These are phyloP conservation scores for Scutellaria galericulata DNA, from an alignment of 257 asterid species.

Conservation along the genomic window DNA sequence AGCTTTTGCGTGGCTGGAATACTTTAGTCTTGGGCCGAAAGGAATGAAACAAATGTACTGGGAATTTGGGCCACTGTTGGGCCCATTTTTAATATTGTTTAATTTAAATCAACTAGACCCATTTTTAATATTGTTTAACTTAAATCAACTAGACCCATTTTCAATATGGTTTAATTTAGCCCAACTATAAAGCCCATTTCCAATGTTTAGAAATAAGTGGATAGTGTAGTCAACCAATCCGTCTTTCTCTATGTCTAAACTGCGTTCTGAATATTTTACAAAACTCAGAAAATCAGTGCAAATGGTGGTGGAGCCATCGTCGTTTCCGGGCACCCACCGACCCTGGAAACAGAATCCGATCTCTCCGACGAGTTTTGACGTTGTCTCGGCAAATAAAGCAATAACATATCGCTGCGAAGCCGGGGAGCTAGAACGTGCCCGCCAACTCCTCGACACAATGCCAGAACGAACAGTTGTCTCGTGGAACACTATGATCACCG, in stretches of 20 bases:
- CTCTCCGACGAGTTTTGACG: conserved; percentile 19
- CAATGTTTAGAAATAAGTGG: background rate
- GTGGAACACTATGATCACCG: conserved; percentile 82
- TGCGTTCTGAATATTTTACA: conserved; percentile 27
- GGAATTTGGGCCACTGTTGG: conserved; percentile 17
- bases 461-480: conserved; percentile 67
- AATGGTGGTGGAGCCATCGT: conserved; percentile 39
- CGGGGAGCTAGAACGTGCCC: conserved; percentile 60
- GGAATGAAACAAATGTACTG: background rate
- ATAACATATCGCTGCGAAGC: conserved; percentile 35
- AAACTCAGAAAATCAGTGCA: conserved; percentile 38
- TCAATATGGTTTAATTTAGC: background rate
- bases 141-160: background rate
- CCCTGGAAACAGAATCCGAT: conserved; percentile 42
- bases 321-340: conserved; percentile 37
- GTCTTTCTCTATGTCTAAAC: conserved; percentile 30
- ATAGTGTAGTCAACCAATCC: too few relatives aligned
- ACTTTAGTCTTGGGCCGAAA: conserved; percentile 21
- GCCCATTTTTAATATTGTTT: background rate
- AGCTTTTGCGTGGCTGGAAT: conserved; percentile 35
- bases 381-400: conserved; percentile 54
- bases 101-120: background rate
- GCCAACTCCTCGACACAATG: conserved; percentile 72
- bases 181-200: background rate
- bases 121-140: too few relatives aligned